Evolutionary conservation across 306 rosid species (phyloP).

Genomic region (Vicia sativa): DNA sequence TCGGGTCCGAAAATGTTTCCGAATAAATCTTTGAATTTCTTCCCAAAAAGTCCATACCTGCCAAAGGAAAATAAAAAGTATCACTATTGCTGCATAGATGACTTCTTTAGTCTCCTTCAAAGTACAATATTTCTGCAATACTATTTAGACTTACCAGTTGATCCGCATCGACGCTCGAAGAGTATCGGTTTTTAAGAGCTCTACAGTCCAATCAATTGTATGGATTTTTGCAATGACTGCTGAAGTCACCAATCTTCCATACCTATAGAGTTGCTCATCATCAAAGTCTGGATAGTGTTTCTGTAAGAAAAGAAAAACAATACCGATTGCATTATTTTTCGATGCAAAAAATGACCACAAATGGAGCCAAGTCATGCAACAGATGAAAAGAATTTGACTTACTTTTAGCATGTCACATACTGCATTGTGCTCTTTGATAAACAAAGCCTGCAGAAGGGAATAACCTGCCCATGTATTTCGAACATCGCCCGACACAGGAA

Average conservation of each 20-base stretch:
- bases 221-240: conserved; percentile 83
- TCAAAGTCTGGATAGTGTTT: conserved; percentile 54
- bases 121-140: conserved; percentile 4
- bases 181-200: conserved; percentile 71
- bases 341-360: conserved; percentile 8
- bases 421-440: conserved; percentile 77
- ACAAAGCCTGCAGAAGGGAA: conserved; percentile 67
- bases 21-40: conserved; percentile 65
- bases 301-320: conserved; percentile 40
- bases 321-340: background rate
- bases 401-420: conserved; percentile 71
- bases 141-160: conserved; percentile 58
- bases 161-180: conserved; percentile 69
- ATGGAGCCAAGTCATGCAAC: conserved; percentile 2
- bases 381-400: conserved; percentile 15
- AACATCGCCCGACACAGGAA: conserved; percentile 79
- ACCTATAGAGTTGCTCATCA: conserved; percentile 70
- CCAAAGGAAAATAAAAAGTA: conserved; percentile 12
- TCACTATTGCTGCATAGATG: conserved; percentile 1
- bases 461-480: conserved; percentile 79
- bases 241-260: conserved; percentile 77
- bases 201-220: conserved; percentile 88
- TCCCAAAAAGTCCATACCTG: conserved; percentile 83
- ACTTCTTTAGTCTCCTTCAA: conserved; percentile 4
- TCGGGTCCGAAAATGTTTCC: conserved; percentile 67